Conservation (phyloP, 1,139 yeast genomes). For the Saccharomyces uvarum region DNA sequence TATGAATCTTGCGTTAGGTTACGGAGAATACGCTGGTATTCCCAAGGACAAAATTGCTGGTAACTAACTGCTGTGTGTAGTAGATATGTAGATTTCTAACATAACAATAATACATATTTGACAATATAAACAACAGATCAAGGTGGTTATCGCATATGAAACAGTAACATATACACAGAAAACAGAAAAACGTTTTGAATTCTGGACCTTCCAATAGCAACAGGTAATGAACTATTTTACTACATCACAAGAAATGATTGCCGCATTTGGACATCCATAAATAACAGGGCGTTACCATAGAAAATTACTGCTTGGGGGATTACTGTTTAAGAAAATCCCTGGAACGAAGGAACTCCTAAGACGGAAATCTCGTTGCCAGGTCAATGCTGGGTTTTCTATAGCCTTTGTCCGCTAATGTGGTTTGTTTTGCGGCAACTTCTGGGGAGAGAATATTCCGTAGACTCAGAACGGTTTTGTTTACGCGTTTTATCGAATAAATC, state of each 20-base stretch:
- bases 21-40: constrained; percentile 91
- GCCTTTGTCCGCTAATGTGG: neutral
- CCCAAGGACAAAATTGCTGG: constrained; percentile 41
- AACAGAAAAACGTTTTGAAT: neutral
- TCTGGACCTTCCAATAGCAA: neutral
- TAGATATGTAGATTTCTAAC: neutral
- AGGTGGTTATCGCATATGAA: too few relatives aligned
- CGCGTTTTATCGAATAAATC: neutral
- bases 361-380: neutral
- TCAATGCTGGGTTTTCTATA: neutral
- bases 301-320: neutral
- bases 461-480: neutral
- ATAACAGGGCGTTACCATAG: neutral
- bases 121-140: too few relatives aligned
- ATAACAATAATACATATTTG: too few relatives aligned
- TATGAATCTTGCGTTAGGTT: constrained; percentile 81
- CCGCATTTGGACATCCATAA: neutral
- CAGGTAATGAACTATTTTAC: neutral
- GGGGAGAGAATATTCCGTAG: neutral
- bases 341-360: neutral
- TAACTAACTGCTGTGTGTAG: neutral
- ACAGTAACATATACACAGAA: too few relatives aligned
- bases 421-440: neutral
- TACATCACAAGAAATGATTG: neutral
- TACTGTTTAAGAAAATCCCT: neutral